Evolutionary conservation across 352 stramenopile species (phyloP), one percentile per base, ranked within the genome.

Genomic region (Phytophthora brassicae): DNA sequence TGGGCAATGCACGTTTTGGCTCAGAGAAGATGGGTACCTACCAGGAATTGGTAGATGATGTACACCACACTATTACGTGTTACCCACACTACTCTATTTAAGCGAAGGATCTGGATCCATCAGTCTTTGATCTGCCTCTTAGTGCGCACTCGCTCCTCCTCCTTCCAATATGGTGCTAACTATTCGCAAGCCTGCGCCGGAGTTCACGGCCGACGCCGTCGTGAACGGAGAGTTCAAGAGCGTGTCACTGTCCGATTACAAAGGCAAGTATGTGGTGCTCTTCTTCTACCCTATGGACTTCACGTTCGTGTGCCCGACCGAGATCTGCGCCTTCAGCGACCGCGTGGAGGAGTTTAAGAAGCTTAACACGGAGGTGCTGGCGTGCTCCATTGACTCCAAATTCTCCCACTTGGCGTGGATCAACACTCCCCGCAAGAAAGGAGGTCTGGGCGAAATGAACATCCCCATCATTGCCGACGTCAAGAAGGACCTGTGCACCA

Each of bases 221-320:
- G 73, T 96, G 16, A 56, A 95, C 63, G 85, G 82, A 35, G 75
- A 92, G 60, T 96, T 97, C 72, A 88, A 88, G 75, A 81, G 72
- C 31, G 55, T 97, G 29, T 91, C 73, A 57, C 73, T 97, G 9
- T 74, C 70, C 14, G 84, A 97, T 61, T 97, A 94, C 79, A 83
- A 81, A 45, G 89, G 89, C 56, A 88, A 97, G 66, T 97, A 92
- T 60, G 77, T 97, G 28, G 88, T 97, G 52, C 82, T 97, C 17
- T 96, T 97, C 84, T 97, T 96, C 70, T 97, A 96, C 74, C 89
- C 90, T 47, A 72, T 95, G 57, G 89, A 96, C 74, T 96, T 95
- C 67, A 97, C 89, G 26, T 97, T 97, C 56, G 90, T 97, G 58
- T 95, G 86, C 66, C 88, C 88, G 39, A 97, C 90, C 29, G 90